These are phyloP conservation scores for Salvia rosmarinus DNA, from an alignment of 257 asterid genomes.

Conservation along the genomic window DNA sequence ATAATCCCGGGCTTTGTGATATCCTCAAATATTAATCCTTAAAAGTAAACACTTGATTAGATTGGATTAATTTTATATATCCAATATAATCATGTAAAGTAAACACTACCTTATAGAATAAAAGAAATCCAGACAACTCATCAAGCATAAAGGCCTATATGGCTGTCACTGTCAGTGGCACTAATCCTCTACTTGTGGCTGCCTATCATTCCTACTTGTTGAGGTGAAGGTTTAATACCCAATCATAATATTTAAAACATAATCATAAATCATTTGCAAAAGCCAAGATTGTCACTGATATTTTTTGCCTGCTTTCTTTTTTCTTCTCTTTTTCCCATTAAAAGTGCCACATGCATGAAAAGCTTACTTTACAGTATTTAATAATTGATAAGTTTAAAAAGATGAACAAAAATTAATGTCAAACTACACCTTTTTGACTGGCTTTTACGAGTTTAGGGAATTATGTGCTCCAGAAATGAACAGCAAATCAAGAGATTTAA, in stretches of 20 bases:
- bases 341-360: conserved; percentile 46
- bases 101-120: too few species aligned
- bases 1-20: too few species aligned
- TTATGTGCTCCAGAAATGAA: conserved; percentile 7
- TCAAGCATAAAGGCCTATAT: too few species aligned
- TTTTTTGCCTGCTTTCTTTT: neutral
- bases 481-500: conserved; percentile 9
- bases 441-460: conserved; percentile 23
- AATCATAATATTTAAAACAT: conserved; percentile 17
- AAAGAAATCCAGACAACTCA: too few species aligned
- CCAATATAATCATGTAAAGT: too few species aligned
- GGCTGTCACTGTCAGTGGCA: too few species aligned
- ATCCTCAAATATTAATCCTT: too few species aligned
- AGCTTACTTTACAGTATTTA: conserved; percentile 28
- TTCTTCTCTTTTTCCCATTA: neutral
- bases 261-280: conserved; percentile 16
- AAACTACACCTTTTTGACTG: conserved; percentile 35
- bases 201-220: conserved; percentile 25
- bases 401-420: conserved; percentile 31
- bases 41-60: too few species aligned
- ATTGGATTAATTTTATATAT: too few species aligned
- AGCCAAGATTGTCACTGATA: conserved; percentile 21
- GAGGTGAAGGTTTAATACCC: conserved; percentile 1
- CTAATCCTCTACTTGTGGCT: too few species aligned
- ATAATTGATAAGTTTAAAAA: conserved; percentile 29